Base-by-base conservation (phyloP, 495 filamentous ascomycete genomes). In the Tetracladium setigerum region DNA sequence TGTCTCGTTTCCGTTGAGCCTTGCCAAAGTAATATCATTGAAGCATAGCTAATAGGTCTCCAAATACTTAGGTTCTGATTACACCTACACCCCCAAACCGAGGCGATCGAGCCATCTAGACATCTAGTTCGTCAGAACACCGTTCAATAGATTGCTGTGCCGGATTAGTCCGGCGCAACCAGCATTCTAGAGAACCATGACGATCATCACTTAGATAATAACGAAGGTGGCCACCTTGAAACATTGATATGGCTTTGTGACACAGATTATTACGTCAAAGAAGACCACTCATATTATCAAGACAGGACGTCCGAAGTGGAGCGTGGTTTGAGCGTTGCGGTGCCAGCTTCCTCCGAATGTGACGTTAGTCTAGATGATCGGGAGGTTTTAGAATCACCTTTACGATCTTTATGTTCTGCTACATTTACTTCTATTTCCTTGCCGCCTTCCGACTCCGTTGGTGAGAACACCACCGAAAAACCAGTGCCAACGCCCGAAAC, bases 191-290 rank as follows among this genome's bases (percentile, higher is more conserved):
- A 41, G 46, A 24, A 41, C 37, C 38, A 48, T 16, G 10, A 41
- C 41, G 46, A 48, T 48, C 46, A 48, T 48, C 46, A 24, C 46
- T 34, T 48, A 48, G 46, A 48, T 22, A 40, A 48, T 41, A 24
- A 41, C 31, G 18, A 10, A 38, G 40, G 14, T 48, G 37, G 17
- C 38, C 30, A 22, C 46, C 46, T 48, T 27, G 46, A 48, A 48
- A 18, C 40, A 24, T 0, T 1, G 15, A n/a, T 41, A 48, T 48
- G 46, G 46, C 46, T 19, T 48, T 17, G 24, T 34, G 2, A 48
- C 10, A 34, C 41, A 41, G 46, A 36, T 18, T 41, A 32, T 18
- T 48, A 32, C 37, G n/a, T 41, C 19, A 48, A 41, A 33, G 30
- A 16, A 19, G 38, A 4, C 37, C 30, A 32, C 37, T 41, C 37